Base-by-base conservation (phyloP, 306 rosid species). In the Castanea mollissima region DNA sequence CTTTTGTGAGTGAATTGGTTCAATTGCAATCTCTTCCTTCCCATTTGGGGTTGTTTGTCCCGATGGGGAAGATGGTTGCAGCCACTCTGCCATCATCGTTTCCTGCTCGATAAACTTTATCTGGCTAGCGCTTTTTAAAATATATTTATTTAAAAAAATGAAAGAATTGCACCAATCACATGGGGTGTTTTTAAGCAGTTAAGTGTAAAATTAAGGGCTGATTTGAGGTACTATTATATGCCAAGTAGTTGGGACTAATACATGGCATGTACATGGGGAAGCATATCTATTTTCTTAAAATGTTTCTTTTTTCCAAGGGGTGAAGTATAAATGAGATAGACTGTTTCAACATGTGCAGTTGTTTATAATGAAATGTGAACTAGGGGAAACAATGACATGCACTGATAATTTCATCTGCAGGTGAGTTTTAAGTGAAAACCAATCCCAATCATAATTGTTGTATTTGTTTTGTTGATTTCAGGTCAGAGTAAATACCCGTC, bases 401-500 rank as follows among this genome's bases (percentile, higher is more conserved):
- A 64, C n/a, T 74, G 20, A 16, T 73, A 10, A 19, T 13, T 29
- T 55, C 11, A 19, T 52, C 51, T 29, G 11, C 4, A 2, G 68
- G 19, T 71, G 32, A 19, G 65, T 60, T 74, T 67, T 74, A 32
- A 19, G 71, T 32, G 38, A 75, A 70, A 35, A 60, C 71, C 19
- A 21, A 64, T 27, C 73, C 20, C 29, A 78, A n/a, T 21, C 55
- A 35, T 18, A 57, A 34, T 25, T 87, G 79, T 85, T 65, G 49
- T 67, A 76, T 27, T 31, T 76, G 46, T 75, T 59, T 59, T 75
- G 69, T 76, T 81, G 77, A 74, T 86, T 86, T 80, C 93, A 95
- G 99, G 99, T 95, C 83, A 89, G 99, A 86, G 99, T 95, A 73
- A 95, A 95, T 83, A 95, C 99, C 29, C 94, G 98, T 56, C 98